Base-by-base conservation (phyloP, 495 filamentous ascomycete genomes). In the Penicillium longicatenatum region DNA sequence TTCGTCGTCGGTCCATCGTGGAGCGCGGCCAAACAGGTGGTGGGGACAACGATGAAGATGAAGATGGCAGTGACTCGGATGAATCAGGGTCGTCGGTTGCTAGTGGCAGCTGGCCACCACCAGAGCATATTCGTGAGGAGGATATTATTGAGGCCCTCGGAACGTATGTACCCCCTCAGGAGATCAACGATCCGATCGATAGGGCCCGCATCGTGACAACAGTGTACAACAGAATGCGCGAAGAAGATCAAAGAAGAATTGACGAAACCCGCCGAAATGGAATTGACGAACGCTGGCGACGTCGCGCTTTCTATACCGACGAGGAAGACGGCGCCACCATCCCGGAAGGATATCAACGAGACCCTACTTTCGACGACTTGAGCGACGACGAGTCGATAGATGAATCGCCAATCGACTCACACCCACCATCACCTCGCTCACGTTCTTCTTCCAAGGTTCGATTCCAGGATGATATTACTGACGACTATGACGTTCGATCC, bases 361-460 rank as follows among this genome's bases (percentile, higher is more conserved):
- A 86, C n/a, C 77, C 85, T 5, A 82, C 86, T 56, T 67, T 84
- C n/a, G 69, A 76, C 39, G 69, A 70, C 21, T 43, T 55, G 7
- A 72, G 65, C 19, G 70, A 70, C 48, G 70, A 66, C 10, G 70
- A 73, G 17, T 68, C 47, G 7, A 43, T 63, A 8, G 78, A 74
- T 31, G 60, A 81, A 48, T 71, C 67, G 44, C 56, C 68, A 6
- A 55, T 75, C 45, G 75, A 77, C 33, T 78, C 76, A 7, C 79
- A 75, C 22, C 79, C 80, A 17, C 74, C 80, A 4, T 81, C 84
- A n/a, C 76, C 84, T 10, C 84, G 86, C n/a, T 93, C 90, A 14
- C 81, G 89, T 43, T 93, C 91, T 3, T 93, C 89, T 3, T 92
- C 90, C 19, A 92, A 91, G 66, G 91, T 93, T 24, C 82, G 89